Evolutionary conservation across 192 early-diverging fungal genomes (phyloP), one percentile per base, ranked within the genome.

Genomic region (Backusella circina): DNA sequence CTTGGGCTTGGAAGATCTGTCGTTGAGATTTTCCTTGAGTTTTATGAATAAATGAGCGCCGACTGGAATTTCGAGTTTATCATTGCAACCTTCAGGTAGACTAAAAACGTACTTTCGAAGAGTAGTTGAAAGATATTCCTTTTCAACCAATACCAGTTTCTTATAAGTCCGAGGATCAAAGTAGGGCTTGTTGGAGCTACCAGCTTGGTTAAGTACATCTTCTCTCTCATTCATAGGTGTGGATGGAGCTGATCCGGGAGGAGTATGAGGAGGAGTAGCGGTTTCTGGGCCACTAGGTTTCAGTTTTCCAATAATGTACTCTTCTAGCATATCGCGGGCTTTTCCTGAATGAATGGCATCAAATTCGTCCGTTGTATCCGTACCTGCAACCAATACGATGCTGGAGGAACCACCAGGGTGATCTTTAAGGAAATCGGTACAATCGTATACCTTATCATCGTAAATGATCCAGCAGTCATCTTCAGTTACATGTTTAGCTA

Each of bases 381-480:
- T 84, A 73, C 96, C 95, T 23, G 91, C 95, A 50, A 88, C 84
- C 82, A 96, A 93, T 26, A 90, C 71, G 61, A 98, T 90, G 37
- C 94, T 93, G 72, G 96, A 94, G 75, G 91, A 90, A 61, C 96
- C 96, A 73, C 96, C 96, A 35, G 96, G 96, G 82, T 98, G 96
- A 80, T 95, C 88, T 75, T 86, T 80, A 41, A 94, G 79, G 78
- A 93, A 94, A 41, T 80, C 78, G 32, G 93, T 91, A 71, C 89
- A 83, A 77, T 94, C 88, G 78, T 90, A 94, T 10, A 95, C 94
- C 73, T 92, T 92, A 73, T 82, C 85, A 70, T 88, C 78, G 7
- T 95, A 81, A 32, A 93, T 79, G 80, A 95, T 86, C 95, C 94
- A 97, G 78, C 91, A 85, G 79, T 96, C 93, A 38, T 85, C 80